Conservation (phyloP, 805 yeast species). For the Wickerhamiella spandovensis region DNA sequence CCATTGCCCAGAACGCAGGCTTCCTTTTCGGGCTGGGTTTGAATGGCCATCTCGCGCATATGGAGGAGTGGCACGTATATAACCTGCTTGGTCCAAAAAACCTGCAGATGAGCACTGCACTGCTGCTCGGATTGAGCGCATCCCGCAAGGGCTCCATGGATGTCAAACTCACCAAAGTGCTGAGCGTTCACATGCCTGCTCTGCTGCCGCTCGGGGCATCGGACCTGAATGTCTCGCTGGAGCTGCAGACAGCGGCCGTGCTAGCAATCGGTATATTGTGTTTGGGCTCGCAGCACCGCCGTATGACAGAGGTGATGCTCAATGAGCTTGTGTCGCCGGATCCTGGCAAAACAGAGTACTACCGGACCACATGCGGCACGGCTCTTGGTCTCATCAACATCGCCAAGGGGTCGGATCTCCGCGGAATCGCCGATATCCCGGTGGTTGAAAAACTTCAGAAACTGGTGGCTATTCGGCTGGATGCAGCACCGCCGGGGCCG, state of each 20-base stretch:
- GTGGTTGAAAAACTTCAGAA: slow-evolving; percentile 47
- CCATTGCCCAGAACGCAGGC: slow-evolving; percentile 81
- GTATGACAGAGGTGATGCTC: slow-evolving; percentile 70
- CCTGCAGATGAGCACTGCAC: slow-evolving; percentile 69
- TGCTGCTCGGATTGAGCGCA: slow-evolving; percentile 85
- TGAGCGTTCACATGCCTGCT: slow-evolving; percentile 88
- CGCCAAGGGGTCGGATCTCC: slow-evolving; percentile 55
- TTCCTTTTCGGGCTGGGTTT: slow-evolving; percentile 84
- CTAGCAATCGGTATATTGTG: slow-evolving; percentile 83
- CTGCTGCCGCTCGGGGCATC: slow-evolving; percentile 82
- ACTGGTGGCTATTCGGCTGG: slow-evolving; percentile 40
- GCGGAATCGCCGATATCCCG: slow-evolving; percentile 44
- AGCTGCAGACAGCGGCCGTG: slow-evolving; percentile 84
- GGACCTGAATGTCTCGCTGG: slow-evolving; percentile 67
- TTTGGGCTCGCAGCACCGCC: slow-evolving; percentile 60
- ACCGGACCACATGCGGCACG: slow-evolving; percentile 77
- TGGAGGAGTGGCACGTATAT: slow-evolving; percentile 95
- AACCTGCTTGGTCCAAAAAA: slow-evolving; percentile 86
- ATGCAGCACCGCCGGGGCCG: slow-evolving; percentile 45
- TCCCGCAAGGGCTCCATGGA: slow-evolving; percentile 75
- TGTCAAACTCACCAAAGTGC: slow-evolving; percentile 71
- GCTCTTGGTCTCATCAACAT: slow-evolving; percentile 74
- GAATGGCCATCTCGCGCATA: slow-evolving; percentile 66
- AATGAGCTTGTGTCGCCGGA: slow-evolving; percentile 38
- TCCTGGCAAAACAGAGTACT: slow-evolving; percentile 57